Base-by-base conservation (phyloP, 148 eudicot species). In the Gaultheria prostrata region DNA sequence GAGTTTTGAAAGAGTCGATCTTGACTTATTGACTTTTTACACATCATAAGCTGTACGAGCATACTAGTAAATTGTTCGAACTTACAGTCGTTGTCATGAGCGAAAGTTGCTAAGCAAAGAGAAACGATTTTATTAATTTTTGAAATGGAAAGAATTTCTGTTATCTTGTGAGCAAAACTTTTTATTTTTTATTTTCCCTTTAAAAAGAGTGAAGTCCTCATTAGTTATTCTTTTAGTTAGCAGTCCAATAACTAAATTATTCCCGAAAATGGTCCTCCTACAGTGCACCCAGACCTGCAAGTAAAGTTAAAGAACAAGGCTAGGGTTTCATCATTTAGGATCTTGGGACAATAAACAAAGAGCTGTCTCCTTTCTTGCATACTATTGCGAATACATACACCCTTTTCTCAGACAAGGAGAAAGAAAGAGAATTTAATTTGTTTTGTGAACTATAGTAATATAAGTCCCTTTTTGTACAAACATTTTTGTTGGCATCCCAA, bases 381-480 rank as follows among this genome's bases (percentile, higher is more conserved):
- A 84, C 80, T 76, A 84, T n/a, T 1, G 82, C 79, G 53, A 24
- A 15, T 39, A 53, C 82, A 35, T 51, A 51, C 76, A 51, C 61
- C 81, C 82, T 30, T 77, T 49, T 83, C 49, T 26, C 67, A 35
- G 82, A 83, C 85, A 67, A 24, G 77, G 30, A 70, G 51, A 81
- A 28, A 81, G 24, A 48, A 63, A 15, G 46, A 45, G 49, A 45
- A 12, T 39, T 39, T 39, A 39, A 39, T 39, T 39, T 39, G 69
- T 26, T 46, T 65, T 56, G 3, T 3, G 17, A 30, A 10, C 12
- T 10, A 65, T 61, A 61, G 24, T n/a, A n/a, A n/a, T 24, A 11
- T 65, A 65, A 26, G 71, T 65, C 33, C 71, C 32, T 28, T 65
- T 13, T 65, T 28, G 3, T 24, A 28, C 30, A 63, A 63, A 63